A percentile compares a stretch with the other conserved stretches of the same genome.
These are phyloP conservation scores for Gyromitra esculenta DNA, from an alignment of 2,329 filamentous ascomycete genomes.

Conservation along the genomic window DNA sequence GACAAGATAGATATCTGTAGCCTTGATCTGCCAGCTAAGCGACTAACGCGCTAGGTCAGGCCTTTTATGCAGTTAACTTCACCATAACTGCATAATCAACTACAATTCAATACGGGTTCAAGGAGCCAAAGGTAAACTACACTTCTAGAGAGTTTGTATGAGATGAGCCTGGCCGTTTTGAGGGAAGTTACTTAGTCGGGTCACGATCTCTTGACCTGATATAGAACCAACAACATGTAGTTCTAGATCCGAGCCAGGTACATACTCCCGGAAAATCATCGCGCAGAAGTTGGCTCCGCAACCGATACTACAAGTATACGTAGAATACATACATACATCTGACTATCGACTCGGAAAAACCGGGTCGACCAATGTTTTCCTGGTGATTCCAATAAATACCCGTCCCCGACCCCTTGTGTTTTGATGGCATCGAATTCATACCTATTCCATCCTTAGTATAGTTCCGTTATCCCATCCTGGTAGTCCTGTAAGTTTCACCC, in stretches of 20 bases:
- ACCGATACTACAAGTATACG: slow-evolving; percentile 28
- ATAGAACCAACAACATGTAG: not conserved
- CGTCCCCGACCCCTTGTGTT: not conserved
- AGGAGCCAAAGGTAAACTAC: too few species aligned
- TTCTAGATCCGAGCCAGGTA: slow-evolving; percentile 17
- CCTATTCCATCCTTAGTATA: not conserved
- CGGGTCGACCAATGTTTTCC: slow-evolving; percentile 31
- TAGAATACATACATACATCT: slow-evolving; percentile 27
- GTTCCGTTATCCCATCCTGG: slow-evolving; percentile 18
- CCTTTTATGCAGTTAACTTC: not conserved
- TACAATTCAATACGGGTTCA: too few species aligned
- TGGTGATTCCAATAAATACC: slow-evolving; percentile 9
- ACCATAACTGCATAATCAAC: not conserved
- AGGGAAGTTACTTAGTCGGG: not conserved
- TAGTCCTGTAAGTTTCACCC: slow-evolving; percentile 2
- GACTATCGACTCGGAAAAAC: slow-evolving; percentile 27
- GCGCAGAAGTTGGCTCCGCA: slow-evolving; percentile 25
- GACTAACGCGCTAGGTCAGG: not conserved
- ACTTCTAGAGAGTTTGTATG: too few species aligned
- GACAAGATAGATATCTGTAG: not conserved
- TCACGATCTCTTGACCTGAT: slow-evolving; percentile 9
- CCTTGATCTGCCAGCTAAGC: slow-evolving; percentile 9
- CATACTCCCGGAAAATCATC: slow-evolving; percentile 25
- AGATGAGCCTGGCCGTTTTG: not conserved
- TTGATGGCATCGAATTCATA: not conserved